Evolutionary conservation across 2,329 filamentous ascomycete species (phyloP).

Genomic region (Aspergillus flavus): DNA sequence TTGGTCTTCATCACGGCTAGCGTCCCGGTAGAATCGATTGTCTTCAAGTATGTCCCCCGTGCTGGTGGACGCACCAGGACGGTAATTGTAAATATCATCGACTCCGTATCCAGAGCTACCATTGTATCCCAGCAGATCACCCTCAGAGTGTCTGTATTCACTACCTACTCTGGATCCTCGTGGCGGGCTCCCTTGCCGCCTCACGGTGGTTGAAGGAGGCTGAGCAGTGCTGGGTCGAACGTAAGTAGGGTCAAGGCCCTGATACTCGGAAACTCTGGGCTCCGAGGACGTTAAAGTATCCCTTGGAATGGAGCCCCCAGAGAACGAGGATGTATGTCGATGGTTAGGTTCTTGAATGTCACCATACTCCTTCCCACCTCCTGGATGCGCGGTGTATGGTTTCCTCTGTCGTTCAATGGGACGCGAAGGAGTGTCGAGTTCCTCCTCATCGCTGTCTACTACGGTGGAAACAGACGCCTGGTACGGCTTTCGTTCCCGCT

Average conservation of each 20-base stretch:
- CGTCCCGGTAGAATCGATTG: conserved; percentile 30
- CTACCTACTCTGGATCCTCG: conserved; percentile 21
- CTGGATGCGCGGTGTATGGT: conserved; percentile 63
- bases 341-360: conserved; percentile 28
- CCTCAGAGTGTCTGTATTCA: conserved; percentile 41
- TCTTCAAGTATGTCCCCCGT: conserved; percentile 29
- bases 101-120: conserved; percentile 23
- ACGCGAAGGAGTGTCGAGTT: conserved; percentile 46
- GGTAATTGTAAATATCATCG: conserved; percentile 29
- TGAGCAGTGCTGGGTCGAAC: conserved; percentile 24
- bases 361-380: conserved; percentile 60
- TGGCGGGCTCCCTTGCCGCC: conserved; percentile 37
- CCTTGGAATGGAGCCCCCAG: conserved; percentile 55
- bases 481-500: conserved; percentile 48
- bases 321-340: conserved; percentile 30
- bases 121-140: conserved; percentile 33
- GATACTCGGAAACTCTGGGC: conserved; percentile 62
- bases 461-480: conserved; percentile 35
- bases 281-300: conserved; percentile 55
- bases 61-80: conserved; percentile 24
- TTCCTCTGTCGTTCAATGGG: conserved; percentile 68
- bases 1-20: conserved; percentile 29
- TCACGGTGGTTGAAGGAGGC: conserved; percentile 14
- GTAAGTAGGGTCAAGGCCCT: conserved; percentile 28
- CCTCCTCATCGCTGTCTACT: conserved; percentile 43